phyloP scores from a whole-genome alignment of 345 rosid genomes.

The Hypericum androsaemum region DNA sequence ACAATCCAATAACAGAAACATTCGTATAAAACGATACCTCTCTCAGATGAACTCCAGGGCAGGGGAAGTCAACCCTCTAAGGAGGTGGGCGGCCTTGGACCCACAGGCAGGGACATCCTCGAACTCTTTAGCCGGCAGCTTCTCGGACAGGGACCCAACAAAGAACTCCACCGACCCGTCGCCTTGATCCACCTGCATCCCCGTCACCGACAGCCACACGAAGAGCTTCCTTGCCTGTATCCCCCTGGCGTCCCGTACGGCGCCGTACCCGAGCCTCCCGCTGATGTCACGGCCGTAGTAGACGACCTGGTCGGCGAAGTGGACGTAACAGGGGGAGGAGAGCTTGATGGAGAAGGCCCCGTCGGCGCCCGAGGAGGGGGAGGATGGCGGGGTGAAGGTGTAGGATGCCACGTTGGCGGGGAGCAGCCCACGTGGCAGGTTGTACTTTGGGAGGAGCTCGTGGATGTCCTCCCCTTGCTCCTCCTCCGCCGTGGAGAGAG shows the following conservation, averaged over 20 bases:
- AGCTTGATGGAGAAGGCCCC: conserved; percentile 49
- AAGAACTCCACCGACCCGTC: conserved; percentile 47
- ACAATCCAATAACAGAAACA: no score
- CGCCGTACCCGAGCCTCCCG: conserved; percentile 54
- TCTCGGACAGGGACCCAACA: conserved; percentile 61
- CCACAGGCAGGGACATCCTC: conserved; percentile 44
- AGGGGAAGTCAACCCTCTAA: conserved; percentile 5
- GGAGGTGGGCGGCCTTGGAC: conserved; percentile 17
- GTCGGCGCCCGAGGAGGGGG: conserved; percentile 22
- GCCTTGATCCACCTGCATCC: conserved; percentile 29
- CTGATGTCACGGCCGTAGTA: conserved; percentile 41
- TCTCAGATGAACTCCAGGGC: conserved; percentile 22
- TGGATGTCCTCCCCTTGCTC: conserved; percentile 30
- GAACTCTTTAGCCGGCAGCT: conserved; percentile 50
- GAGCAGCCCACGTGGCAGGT: conserved; percentile 62
- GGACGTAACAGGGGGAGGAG: conserved; percentile 38
- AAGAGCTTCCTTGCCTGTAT: conserved; percentile 60
- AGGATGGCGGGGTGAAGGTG: conserved; percentile 37
- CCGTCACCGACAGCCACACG: conserved; percentile 56
- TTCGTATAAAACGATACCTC: no score
- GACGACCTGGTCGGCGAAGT: conserved; percentile 37
- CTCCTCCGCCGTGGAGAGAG: no score
- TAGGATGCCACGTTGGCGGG: conserved; percentile 54
- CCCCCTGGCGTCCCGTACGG: conserved; percentile 44
- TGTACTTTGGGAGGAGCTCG: conserved; percentile 54